Percentiles rank a stretch among this genome's conserved stretches.
These are phyloP conservation scores for Nicotiana rustica DNA, from an alignment of 305 asterid genomes.

Conservation along the genomic window DNA sequence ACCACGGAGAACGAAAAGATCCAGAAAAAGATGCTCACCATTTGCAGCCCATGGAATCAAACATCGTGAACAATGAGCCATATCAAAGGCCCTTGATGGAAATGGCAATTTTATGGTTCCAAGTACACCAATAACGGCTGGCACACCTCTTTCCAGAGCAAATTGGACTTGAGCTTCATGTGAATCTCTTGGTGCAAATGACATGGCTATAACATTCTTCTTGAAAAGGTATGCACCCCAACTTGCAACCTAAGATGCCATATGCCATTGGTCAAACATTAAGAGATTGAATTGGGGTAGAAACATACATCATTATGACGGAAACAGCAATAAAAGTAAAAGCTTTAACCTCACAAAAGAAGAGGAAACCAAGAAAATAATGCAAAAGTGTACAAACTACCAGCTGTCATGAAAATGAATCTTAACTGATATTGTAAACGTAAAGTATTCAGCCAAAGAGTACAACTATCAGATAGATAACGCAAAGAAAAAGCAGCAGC, in stretches of 20 bases:
- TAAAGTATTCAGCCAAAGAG: constrained; percentile 17
- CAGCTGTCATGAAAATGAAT: constrained; percentile 15
- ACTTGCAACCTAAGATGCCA: constrained; percentile 52
- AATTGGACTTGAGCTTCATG: constrained; percentile 61
- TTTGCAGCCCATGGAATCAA: constrained; percentile 53
- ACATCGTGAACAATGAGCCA: constrained; percentile 61
- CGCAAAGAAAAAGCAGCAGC: constrained; percentile 14
- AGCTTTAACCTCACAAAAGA: not conserved
- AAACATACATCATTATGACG: constrained; percentile 16
- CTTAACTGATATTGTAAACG: not conserved
- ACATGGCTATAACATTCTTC: constrained; percentile 56
- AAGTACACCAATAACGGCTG: constrained; percentile 56
- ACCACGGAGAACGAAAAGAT: constrained; percentile 9
- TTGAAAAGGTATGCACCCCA: constrained; percentile 58
- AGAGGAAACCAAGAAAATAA: constrained; percentile 11
- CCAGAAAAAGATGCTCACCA: constrained; percentile 40
- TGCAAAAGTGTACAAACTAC: not conserved
- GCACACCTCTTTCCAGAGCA: constrained; percentile 58
- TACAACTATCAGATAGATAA: constrained; percentile 13
- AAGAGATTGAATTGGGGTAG: not conserved
- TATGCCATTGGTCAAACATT: constrained; percentile 24
- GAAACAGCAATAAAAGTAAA: not conserved
- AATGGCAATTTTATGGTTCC: constrained; percentile 56
- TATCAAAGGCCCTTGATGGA: constrained; percentile 55
- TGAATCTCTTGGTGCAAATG: constrained; percentile 59